Evolutionary conservation across 331 rosid genomes (phyloP), one percentile per base, ranked within the genome.

Genomic region (Malus hybrid): DNA sequence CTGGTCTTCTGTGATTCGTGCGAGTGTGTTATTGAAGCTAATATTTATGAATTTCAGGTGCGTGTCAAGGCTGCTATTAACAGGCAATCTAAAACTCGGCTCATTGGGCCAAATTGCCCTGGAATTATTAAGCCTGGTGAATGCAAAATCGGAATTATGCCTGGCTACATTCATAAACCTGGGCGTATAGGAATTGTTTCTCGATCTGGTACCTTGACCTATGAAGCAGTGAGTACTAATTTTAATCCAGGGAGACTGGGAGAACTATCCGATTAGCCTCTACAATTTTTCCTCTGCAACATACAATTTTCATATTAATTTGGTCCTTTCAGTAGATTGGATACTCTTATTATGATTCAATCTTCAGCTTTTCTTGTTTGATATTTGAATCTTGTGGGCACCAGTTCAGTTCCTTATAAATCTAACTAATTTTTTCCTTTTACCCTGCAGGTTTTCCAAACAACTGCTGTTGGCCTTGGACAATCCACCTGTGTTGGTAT

Each of bases 81-180:
- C 85, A 82, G 68, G 66, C 97, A 95, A 78, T 84, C 97, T 24
- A 95, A 89, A 82, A 95, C 99, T 70, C 87, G 99, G 24, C 68
- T 95, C 87, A 95, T 95, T 74, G 99, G 99, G 57, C 97, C 99
- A 56, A 95, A 95, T 81, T 95, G 99, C 86, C 99, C 99, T 78
- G 99, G 99, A 71, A 89, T 95, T 77, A 95, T 95, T 86, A 95
- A 95, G 92, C 99, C 99, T 6, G 99, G 99, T 73, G 97, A 95
- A 82, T 95, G 99, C 77, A 95, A 95, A 95, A 95, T 95, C 14
- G 99, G 99, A 84, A 95, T 95, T 82, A 95, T 95, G 99, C 99
- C 99, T 0, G 99, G 99, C 14, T 95, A 95, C 81, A 95, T 95
- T 78, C 99, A 95, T 64, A 95, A 95, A 71, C 99, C 97, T 80